Evolutionary conservation across 1,139 yeast genomes (phyloP).

Genomic region (Saccharomycopsis hybrid): DNA sequence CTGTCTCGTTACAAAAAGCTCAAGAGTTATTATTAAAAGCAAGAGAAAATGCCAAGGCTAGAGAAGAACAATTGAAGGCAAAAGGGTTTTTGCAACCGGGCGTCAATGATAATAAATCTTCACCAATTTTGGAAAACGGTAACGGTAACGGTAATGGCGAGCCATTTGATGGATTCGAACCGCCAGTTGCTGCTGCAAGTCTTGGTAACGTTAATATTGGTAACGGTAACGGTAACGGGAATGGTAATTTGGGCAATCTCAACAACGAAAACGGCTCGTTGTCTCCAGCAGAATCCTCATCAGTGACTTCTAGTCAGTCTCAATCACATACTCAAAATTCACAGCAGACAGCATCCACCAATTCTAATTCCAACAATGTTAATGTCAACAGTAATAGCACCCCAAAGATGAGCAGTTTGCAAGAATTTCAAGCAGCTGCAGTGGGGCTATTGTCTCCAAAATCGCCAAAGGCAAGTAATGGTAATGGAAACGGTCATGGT

Average conservation of each 20-base stretch:
- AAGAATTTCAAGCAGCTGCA: slow-evolving; percentile 2
- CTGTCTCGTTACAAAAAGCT: slow-evolving; percentile 80
- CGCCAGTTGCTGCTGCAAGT: neutral
- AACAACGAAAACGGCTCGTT: slow-evolving; percentile 5
- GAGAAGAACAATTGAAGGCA: slow-evolving; percentile 48
- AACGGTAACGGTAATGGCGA: no score
- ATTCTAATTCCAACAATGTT: neutral
- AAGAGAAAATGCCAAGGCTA: slow-evolving; percentile 57
- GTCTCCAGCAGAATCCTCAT: slow-evolving; percentile 9
- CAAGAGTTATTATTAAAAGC: slow-evolving; percentile 82
- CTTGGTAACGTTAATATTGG: no score
- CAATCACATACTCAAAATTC: neutral
- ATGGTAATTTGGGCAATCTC: neutral
- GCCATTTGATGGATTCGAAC: neutral
- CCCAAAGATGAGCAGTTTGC: slow-evolving; percentile 4
- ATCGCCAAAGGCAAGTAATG: slow-evolving; percentile 6
- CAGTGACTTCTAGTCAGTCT: slow-evolving; percentile 6
- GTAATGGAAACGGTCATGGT: no score
- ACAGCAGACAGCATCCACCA: slow-evolving; percentile 2
- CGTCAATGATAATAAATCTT: no score
- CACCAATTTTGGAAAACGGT: no score
- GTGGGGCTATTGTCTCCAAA: slow-evolving; percentile 12
- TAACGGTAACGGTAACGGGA: neutral
- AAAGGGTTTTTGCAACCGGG: slow-evolving; percentile 31
- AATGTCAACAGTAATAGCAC: no score